Evolutionary conservation across 345 rosid species (phyloP).

Genomic region (Linum trigynum): DNA sequence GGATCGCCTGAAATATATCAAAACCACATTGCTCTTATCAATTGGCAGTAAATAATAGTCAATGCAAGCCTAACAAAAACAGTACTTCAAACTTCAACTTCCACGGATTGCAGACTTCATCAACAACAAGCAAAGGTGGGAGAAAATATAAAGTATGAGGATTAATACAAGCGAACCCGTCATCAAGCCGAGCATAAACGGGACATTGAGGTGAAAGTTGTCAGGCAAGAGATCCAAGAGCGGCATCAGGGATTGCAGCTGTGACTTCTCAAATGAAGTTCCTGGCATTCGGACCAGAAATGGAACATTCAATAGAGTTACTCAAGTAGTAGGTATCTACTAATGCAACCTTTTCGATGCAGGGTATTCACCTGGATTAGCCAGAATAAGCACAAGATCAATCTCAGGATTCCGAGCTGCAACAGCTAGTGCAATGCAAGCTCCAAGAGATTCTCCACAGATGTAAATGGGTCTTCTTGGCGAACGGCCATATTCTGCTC

Average conservation of each 20-base stretch:
- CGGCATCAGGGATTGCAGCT: slow-evolving; percentile 43
- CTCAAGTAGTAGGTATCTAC: neutral
- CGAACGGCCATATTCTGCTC: slow-evolving; percentile 25
- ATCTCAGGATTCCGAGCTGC: slow-evolving; percentile 55
- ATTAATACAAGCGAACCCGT: slow-evolving; percentile 34
- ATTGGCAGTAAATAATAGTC: neutral
- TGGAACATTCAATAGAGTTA: neutral
- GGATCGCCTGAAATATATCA: slow-evolving; percentile 38
- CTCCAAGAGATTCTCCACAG: slow-evolving; percentile 79
- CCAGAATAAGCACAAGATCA: slow-evolving; percentile 60
- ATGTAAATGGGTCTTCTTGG: slow-evolving; percentile 64
- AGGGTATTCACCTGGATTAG: slow-evolving; percentile 51
- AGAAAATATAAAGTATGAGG: slow-evolving; percentile 8
- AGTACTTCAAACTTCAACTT: neutral
- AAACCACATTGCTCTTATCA: slow-evolving; percentile 2
- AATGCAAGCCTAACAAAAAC: neutral
- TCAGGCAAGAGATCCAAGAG: slow-evolving; percentile 43
- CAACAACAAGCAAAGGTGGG: slow-evolving; percentile 8
- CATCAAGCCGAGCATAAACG: slow-evolving; percentile 31
- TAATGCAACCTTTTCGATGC: neutral
- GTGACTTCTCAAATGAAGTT: slow-evolving; percentile 58
- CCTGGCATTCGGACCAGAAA: slow-evolving; percentile 32
- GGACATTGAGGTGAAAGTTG: slow-evolving; percentile 22
- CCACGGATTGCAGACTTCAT: neutral
- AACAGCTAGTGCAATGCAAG: slow-evolving; percentile 60